Base-by-base conservation (phyloP, 768 basidiomycete species). In the Rhizopogon vinicolor region DNA sequence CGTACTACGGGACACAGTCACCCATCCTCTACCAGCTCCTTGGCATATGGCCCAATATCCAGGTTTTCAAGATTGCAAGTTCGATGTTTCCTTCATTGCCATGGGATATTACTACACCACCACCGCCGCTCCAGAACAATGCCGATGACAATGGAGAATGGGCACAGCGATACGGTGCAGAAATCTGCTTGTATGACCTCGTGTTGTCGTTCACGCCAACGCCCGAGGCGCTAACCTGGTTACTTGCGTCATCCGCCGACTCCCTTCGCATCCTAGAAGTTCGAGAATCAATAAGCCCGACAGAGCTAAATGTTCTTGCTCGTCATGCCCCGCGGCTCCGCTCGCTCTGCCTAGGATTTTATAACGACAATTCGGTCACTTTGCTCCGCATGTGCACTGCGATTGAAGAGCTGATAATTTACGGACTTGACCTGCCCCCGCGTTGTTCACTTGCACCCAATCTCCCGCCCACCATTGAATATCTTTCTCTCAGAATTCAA, bases 21-120 rank as follows among this genome's bases (percentile, higher is more conserved):
- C 76, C 76, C 16, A 63, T 78, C 18, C 58, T 78, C 5, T 79
- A 74, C 51, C 72, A 79, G 49, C 63, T 79, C 0, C 61, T 79
- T n/a, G 60, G 57, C 0, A 65, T 76, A 41, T 74, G 75, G 65
- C 71, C 74, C 0, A 62, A 57, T 18, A 57, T 78, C 52, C 65
- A 60, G 18, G 76, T 74, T 60, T 67, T 80, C 53, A 68, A 68
- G 40, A 51, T 79, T 22, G 73, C 69, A 5, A 60, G 67, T 3
- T 75, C 76, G 54, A 65, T 77, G 31, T 33, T 1, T 39, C 69
- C 62, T 14, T 70, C 68, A 1, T 61, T 63, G 12, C 75, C 74
- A 2, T 73, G 73, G 44, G 58, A 64, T 1, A 41, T 51, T 13
- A 58, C 58, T 40, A 54, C 61, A 7, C 57, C 63, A 7, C 57